Conservation (phyloP, 2,329 filamentous ascomycete genomes). For the Microdochium trichocladiopsis region DNA sequence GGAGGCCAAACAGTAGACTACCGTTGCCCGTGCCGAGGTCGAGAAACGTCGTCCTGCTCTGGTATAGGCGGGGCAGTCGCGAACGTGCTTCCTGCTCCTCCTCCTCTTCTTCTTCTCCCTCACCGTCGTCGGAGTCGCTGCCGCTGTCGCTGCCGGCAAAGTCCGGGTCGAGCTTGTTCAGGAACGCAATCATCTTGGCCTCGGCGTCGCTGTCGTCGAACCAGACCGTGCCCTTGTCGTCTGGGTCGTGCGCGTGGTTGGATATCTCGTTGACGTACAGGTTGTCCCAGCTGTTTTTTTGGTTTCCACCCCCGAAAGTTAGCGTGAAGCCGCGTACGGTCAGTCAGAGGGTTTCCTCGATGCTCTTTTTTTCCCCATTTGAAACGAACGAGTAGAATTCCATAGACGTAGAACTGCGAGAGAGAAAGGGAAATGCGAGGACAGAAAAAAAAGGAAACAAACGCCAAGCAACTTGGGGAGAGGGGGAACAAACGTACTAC, state of each 20-base stretch:
- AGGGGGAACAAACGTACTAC: constrained; percentile 54
- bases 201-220: constrained; percentile 92
- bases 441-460: background rate
- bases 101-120: constrained; percentile 14
- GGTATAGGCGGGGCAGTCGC: constrained; percentile 8
- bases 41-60: constrained; percentile 53
- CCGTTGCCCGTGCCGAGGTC: constrained; percentile 95
- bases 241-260: constrained; percentile 65
- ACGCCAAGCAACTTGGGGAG: too few relatives aligned
- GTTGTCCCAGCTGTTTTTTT: constrained; percentile 58
- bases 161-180: constrained; percentile 33
- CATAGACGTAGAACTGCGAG: too few relatives aligned
- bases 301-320: too few relatives aligned
- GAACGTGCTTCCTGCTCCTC: constrained; percentile 11
- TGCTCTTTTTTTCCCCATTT: too few relatives aligned
- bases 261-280: constrained; percentile 65
- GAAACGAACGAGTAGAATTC: too few relatives aligned
- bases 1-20: constrained; percentile 76
- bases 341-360: too few relatives aligned
- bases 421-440: background rate
- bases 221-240: constrained; percentile 87
- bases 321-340: too few relatives aligned
- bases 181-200: constrained; percentile 66
- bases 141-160: constrained; percentile 11
- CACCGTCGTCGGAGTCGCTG: constrained; percentile 9